Conservation (phyloP, 2,329 filamentous ascomycete genomes). For the Colletotrichum simmondsii region DNA sequence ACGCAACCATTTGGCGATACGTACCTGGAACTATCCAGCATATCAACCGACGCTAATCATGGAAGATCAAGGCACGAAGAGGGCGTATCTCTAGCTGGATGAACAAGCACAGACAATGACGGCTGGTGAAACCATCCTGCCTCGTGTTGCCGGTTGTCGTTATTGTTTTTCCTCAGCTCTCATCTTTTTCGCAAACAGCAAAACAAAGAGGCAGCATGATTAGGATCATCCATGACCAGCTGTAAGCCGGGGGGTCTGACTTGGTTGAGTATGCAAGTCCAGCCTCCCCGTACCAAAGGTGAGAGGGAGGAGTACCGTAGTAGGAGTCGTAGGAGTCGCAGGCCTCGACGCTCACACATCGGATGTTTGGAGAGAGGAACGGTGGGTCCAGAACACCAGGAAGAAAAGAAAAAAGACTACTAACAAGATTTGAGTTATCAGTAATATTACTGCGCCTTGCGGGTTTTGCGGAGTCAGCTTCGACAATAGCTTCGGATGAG, state of each 20-base stretch:
- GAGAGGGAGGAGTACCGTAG: not conserved
- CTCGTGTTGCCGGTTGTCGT: slow-evolving; percentile 12
- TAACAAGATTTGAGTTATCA: not conserved
- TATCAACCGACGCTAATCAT: not conserved
- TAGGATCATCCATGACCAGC: slow-evolving; percentile 20
- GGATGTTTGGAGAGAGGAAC: slow-evolving; percentile 17
- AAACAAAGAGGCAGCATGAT: not conserved
- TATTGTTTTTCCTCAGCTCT: slow-evolving; percentile 6
- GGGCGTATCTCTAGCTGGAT: not conserved
- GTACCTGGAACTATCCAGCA: slow-evolving; percentile 6
- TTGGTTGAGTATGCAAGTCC: not conserved
- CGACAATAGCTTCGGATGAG: slow-evolving; percentile 9
- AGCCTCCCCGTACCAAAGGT: not conserved
- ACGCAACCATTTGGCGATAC: slow-evolving; percentile 19
- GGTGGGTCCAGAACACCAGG: not conserved
- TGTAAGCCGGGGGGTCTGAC: not conserved
- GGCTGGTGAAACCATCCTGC: slow-evolving; percentile 9
- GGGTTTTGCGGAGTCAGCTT: not conserved
- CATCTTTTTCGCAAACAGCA: not conserved
- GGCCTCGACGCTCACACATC: slow-evolving; percentile 17
- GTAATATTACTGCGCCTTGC: slow-evolving; percentile 12
- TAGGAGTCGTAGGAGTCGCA: not conserved
- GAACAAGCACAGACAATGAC: not conserved
- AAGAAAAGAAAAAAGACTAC: not conserved
- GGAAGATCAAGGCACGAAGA: not conserved